Percentiles rank a stretch among this genome's conserved stretches.
Evolutionary conservation across 169 alveolate genomes (phyloP).

Genomic region (Plasmodium vinckei): DNA sequence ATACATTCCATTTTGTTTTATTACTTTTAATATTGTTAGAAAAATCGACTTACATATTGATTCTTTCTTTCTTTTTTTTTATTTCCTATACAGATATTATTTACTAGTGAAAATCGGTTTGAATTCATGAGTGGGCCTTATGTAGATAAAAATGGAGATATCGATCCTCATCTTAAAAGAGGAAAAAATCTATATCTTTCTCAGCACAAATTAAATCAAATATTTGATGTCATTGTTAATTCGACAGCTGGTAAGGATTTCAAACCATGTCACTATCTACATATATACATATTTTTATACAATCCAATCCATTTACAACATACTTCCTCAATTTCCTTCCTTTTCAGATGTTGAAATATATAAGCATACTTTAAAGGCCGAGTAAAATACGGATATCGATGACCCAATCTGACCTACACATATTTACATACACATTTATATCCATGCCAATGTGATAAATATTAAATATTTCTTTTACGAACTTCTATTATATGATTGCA

Average conservation of each 20-base stretch:
- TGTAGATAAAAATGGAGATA: slow-evolving; percentile 71
- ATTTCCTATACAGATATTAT: slow-evolving; percentile 13
- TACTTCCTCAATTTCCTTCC: background rate
- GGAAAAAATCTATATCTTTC: slow-evolving; percentile 63
- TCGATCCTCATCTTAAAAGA: slow-evolving; percentile 47
- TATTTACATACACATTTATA: no score
- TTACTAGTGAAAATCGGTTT: slow-evolving; percentile 52
- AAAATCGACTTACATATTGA: no score
- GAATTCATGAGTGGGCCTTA: slow-evolving; percentile 54
- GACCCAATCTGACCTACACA: background rate
- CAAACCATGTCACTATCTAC: background rate
- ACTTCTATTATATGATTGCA: no score
- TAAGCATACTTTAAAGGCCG: slow-evolving; percentile 50
- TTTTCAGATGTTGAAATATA: slow-evolving; percentile 61
- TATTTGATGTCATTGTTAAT: slow-evolving; percentile 42
- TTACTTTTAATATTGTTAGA: background rate
- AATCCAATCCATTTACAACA: background rate
- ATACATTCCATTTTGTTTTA: background rate
- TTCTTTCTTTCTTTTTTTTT: no score
- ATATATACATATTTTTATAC: background rate
- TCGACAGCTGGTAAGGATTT: slow-evolving; percentile 55
- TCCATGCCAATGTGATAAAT: no score
- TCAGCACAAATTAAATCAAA: slow-evolving; percentile 22
- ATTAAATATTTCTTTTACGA: no score
- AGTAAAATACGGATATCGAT: background rate